Evolutionary conservation across 331 rosid genomes (phyloP), one percentile per base, ranked within the genome.

Genomic region (Acacia pycnantha): DNA sequence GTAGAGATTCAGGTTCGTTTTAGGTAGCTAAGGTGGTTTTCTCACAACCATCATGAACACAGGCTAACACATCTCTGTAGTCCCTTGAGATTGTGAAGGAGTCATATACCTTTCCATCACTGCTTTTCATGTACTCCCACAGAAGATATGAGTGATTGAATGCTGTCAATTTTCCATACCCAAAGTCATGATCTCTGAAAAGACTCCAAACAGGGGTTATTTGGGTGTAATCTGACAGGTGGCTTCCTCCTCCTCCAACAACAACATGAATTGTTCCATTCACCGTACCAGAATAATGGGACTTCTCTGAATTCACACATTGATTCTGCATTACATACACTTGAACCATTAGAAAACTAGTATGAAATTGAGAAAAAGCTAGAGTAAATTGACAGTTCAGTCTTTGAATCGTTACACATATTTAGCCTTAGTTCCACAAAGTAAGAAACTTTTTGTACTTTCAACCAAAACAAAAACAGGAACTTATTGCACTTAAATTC

Each of bases 251-350:
- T 22, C 97, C 97, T 4, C 97, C 97, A 6, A 79, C 92, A 33
- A 93, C 95, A 53, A 92, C 81, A 53, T 94, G 98, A 79, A 89
- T 88, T 68, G 97, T 93, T 76, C 94, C 95, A 13, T 89, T 90
- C 77, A 85, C 82, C 7, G 83, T 80, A 64, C 95, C 97, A 0
- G 90, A 87, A 71, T 90, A 93, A 10, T 85, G 85, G 1, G 69
- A 18, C 12, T 70, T 85, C 71, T 89, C 62, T 21, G 26, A 16
- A 31, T 83, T 90, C 70, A 90, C 91, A 16, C 97, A 95, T 59
- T 78, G 85, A 48, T 88, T 87, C 97, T 94, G 89, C 88, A 89
- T 19, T 26, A 68, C 1, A 59, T n/a, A 54, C 14, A 54, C 27
- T 21, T 0, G 11, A 54, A 24, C 6, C 65, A 58, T 58, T 58